Percentiles rank a stretch among this genome's conserved stretches.
phyloP scores from a whole-genome alignment of 129 eudicot species.

The Chrysanthemum lavandulifolium region DNA sequence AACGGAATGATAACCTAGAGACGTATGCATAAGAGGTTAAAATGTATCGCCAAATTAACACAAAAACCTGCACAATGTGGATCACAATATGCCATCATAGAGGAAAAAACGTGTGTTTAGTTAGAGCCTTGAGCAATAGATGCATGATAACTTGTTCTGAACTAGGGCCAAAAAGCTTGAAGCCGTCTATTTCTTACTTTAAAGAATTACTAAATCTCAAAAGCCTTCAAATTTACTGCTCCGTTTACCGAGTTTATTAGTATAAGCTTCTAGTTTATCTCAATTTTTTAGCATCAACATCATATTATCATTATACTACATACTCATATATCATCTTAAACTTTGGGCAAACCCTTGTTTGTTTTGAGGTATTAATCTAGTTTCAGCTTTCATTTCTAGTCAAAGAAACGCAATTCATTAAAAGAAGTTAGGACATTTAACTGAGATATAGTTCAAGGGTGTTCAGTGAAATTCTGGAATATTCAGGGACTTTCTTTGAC shows the following conservation, averaged over 20 bases:
- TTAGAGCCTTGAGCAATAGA: neutral
- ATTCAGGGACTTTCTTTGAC: no score
- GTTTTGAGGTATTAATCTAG: no score
- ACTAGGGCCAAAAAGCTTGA: neutral
- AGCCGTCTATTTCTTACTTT: neutral
- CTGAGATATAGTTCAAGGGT: no score
- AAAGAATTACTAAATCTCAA: neutral
- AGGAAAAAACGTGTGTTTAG: neutral
- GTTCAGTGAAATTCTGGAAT: no score
- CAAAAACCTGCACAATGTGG: neutral
- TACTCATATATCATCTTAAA: neutral
- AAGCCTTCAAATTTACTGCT: no score
- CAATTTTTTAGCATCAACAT: neutral
- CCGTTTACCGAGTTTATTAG: no score
- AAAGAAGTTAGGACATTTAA: no score
- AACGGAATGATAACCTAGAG: slow-evolving; percentile 78
- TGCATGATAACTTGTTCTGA: neutral
- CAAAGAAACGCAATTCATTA: no score
- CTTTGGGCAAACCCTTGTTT: no score
- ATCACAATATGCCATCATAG: neutral
- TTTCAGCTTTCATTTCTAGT: no score
- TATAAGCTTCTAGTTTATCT: neutral
- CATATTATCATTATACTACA: neutral
- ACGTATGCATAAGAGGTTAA: neutral
- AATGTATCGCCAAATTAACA: neutral